phyloP scores from a whole-genome alignment of 148 eudicot genomes.

The Rhododendron mucronatum region DNA sequence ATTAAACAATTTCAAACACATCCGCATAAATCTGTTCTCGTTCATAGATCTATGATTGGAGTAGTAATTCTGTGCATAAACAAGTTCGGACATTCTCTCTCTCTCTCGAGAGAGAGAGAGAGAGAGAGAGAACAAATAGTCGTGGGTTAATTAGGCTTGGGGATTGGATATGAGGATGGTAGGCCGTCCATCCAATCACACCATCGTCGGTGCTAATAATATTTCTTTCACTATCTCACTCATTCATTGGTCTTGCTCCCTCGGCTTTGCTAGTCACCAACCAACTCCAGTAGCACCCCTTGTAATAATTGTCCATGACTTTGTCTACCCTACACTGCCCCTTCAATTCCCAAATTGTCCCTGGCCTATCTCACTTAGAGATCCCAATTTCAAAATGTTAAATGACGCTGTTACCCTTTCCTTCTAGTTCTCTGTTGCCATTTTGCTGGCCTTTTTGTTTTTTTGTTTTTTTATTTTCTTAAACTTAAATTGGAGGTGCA shows the following conservation, averaged over 20 bases:
- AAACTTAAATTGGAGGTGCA: no score
- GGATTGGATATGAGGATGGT: background rate
- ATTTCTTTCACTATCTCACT: background rate
- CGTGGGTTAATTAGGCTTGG: background rate
- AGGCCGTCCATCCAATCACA: slow-evolving; percentile 27
- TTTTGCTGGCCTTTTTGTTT: no score
- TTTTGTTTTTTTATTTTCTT: no score
- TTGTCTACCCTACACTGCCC: background rate
- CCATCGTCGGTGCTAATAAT: slow-evolving; percentile 24
- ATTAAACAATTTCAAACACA: background rate
- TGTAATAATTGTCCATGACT: slow-evolving; percentile 7
- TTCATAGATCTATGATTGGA: background rate
- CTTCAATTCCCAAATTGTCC: slow-evolving; percentile 9
- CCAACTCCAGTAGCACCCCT: background rate
- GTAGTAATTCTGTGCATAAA: background rate
- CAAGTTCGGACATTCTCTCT: background rate
- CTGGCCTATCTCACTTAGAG: background rate
- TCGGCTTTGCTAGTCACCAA: slow-evolving; percentile 4
- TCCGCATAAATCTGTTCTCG: background rate
- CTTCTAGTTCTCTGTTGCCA: background rate
- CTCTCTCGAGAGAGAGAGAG: no score
- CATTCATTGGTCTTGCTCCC: background rate
- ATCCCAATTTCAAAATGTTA: background rate
- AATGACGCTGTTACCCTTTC: background rate
- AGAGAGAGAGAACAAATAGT: background rate